These are phyloP conservation scores for Xanthoparmelia taractica DNA, from an alignment of 495 filamentous ascomycete species.

Conservation along the genomic window DNA sequence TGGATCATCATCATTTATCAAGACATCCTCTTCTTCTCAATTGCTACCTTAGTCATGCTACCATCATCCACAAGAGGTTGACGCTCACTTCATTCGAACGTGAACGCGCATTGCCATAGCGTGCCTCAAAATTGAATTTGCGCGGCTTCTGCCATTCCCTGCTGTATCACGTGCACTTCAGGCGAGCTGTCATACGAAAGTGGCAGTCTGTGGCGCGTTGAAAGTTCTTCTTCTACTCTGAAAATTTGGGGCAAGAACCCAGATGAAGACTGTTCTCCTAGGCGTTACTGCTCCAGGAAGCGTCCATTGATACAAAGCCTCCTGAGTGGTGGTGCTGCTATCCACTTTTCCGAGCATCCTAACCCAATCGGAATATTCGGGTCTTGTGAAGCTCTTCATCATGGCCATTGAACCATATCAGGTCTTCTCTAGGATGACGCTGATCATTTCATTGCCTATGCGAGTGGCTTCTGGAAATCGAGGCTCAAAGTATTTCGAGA, in stretches of 20 bases:
- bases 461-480: constrained; percentile 76
- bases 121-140: no score
- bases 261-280: not conserved
- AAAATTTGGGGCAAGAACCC: not conserved
- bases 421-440: constrained; percentile 82
- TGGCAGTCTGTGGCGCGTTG: not conserved
- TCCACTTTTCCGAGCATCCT: not conserved
- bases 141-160: not conserved
- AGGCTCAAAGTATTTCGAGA: constrained; percentile 83
- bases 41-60: no score
- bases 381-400: not conserved
- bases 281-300: not conserved
- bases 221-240: not conserved
- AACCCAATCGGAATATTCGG: not conserved
- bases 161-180: not conserved
- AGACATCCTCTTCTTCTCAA: no score
- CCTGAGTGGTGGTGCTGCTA: not conserved
- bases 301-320: not conserved
- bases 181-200: not conserved
- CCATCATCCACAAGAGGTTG: no score
- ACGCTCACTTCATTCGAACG: no score
- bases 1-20: not conserved
- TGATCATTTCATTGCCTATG: constrained; percentile 95
- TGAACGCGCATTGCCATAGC: no score
- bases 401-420: constrained; percentile 2